Conservation (phyloP, 148 eudicot species). For the Camellia granthamiana region DNA sequence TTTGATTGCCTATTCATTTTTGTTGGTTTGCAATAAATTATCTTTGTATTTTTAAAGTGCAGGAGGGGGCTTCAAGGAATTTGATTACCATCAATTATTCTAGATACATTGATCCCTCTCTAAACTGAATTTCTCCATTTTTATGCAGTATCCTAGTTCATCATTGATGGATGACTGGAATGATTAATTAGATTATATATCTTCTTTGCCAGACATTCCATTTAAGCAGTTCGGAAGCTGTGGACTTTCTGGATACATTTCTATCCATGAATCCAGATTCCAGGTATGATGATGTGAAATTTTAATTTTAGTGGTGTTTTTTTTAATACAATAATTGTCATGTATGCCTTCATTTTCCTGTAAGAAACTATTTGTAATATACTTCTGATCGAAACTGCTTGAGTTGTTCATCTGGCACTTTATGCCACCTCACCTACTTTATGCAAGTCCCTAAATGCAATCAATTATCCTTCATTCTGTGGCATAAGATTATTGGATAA, state of each 20-base stretch:
- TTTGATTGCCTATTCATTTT: too few relatives aligned
- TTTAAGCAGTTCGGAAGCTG: constrained; percentile 60
- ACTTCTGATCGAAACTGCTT: not conserved
- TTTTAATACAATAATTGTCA: too few relatives aligned
- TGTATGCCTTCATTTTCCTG: not conserved
- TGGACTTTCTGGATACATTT: constrained; percentile 71
- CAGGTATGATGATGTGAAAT: constrained; percentile 39
- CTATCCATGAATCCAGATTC: constrained; percentile 80
- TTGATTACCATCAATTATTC: not conserved
- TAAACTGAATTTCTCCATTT: not conserved
- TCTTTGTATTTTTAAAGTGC: too few relatives aligned
- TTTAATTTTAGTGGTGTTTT: not conserved
- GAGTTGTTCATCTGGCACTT: not conserved
- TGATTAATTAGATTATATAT: not conserved
- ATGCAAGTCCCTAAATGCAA: not conserved
- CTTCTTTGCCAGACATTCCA: constrained; percentile 45
- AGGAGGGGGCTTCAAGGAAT: not conserved
- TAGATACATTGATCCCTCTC: not conserved
- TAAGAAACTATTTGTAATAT: not conserved
- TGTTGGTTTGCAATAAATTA: too few relatives aligned
- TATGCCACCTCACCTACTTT: not conserved
- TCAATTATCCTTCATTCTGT: not conserved
- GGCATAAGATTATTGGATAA: not conserved
- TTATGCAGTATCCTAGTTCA: not conserved
- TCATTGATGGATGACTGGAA: not conserved